phyloP scores from a whole-genome alignment of 2,329 filamentous ascomycete genomes.

The Albophoma yamanashiensis region DNA sequence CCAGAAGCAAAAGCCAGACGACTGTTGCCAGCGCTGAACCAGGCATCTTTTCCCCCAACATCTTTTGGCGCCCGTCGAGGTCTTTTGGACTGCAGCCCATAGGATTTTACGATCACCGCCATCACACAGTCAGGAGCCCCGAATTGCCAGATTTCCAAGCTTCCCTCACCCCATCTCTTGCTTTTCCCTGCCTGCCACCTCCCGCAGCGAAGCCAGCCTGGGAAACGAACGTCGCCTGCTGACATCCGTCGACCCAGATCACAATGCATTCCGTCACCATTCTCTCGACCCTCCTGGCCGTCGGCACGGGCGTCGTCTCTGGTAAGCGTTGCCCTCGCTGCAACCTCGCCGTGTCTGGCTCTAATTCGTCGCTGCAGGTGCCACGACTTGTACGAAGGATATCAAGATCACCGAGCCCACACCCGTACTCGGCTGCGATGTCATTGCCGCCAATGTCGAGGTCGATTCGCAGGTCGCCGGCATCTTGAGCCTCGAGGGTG shows the following conservation, averaged over 20 bases:
- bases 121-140: slow-evolving; percentile 7
- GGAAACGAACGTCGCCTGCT: slow-evolving; percentile 3
- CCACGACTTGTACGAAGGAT: slow-evolving; percentile 33
- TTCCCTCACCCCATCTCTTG: background rate
- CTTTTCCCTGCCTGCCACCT: background rate
- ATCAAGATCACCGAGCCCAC: slow-evolving; percentile 56
- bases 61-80: slow-evolving; percentile 9
- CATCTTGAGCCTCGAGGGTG: slow-evolving; percentile 50
- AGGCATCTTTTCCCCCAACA: slow-evolving; percentile 8
- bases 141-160: background rate
- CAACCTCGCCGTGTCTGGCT: too few species aligned
- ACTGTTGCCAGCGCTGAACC: background rate
- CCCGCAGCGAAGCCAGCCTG: background rate
- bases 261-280: slow-evolving; percentile 37
- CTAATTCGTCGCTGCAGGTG: slow-evolving; percentile 7
- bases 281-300: slow-evolving; percentile 32
- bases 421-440: slow-evolving; percentile 54
- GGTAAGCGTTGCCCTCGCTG: slow-evolving; percentile 21
- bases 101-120: slow-evolving; percentile 5
- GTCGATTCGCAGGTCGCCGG: slow-evolving; percentile 47
- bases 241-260: slow-evolving; percentile 15
- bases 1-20: background rate
- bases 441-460: slow-evolving; percentile 56
- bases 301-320: slow-evolving; percentile 27
- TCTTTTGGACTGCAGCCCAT: slow-evolving; percentile 13